Conservation (phyloP, 106 monocot species). For the Xerophyta viscosa region DNA sequence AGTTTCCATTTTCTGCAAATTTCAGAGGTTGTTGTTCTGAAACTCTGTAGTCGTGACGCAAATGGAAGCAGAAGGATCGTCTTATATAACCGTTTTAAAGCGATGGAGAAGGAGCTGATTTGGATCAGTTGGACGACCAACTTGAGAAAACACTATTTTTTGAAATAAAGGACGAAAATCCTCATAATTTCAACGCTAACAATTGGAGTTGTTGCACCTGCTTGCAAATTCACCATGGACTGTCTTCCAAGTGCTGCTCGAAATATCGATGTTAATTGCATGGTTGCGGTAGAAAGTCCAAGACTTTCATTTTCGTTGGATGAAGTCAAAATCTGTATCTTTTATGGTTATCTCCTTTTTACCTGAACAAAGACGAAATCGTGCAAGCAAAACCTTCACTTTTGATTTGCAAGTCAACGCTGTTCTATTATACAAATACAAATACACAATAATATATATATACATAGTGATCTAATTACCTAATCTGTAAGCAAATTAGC, state of each 20-base stretch:
- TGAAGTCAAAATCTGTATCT: no score
- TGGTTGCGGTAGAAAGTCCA: not conserved
- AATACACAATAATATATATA: no score
- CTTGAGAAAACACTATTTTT: not conserved
- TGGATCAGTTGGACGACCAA: not conserved
- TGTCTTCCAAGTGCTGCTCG: slow-evolving; percentile 3
- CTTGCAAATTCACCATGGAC: not conserved
- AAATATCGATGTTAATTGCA: not conserved
- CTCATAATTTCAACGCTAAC: not conserved
- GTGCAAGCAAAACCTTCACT: no score
- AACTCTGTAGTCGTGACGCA: no score
- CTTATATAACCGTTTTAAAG: not conserved
- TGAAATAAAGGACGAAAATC: not conserved
- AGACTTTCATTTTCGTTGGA: no score
- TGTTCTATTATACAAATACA: no score
- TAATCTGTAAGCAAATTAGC: no score
- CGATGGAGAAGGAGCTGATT: not conserved
- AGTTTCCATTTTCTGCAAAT: not conserved
- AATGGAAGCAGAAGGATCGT: not conserved
- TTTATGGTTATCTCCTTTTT: no score
- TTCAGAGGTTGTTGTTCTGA: not conserved
- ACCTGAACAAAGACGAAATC: no score
- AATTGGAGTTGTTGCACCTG: slow-evolving; percentile 2
- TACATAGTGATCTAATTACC: no score
- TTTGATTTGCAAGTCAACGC: no score